Conservation (phyloP, 2,329 filamentous ascomycete genomes). For the Beauveria australis region DNA sequence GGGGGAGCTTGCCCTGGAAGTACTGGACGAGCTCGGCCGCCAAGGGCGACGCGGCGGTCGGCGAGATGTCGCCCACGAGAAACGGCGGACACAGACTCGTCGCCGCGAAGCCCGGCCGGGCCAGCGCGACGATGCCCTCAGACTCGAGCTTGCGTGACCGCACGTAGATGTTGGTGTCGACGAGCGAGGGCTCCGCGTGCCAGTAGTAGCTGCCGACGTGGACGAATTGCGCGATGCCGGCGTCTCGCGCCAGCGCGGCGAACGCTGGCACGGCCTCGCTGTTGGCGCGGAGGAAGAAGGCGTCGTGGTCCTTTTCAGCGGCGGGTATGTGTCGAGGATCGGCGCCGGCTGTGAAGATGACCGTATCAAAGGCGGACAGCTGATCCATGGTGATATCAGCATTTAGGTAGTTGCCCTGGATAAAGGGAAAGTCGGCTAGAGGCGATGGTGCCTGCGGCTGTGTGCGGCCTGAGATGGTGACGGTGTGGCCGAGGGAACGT, state of each 20-base stretch:
- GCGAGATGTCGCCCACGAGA: neutral
- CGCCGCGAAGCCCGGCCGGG: neutral
- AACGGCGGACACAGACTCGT: neutral
- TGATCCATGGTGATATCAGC: neutral
- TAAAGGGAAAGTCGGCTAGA: neutral
- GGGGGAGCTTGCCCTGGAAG: neutral
- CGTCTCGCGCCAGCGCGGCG: neutral
- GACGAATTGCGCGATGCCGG: neutral
- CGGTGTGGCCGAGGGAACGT: neutral
- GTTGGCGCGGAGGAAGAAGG: neutral
- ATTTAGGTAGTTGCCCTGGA: neutral
- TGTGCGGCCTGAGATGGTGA: neutral
- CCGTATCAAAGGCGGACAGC: neutral
- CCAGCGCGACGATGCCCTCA: neutral
- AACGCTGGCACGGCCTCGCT: neutral
- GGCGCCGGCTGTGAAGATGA: neutral
- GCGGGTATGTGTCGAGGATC: neutral
- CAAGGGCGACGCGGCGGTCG: neutral
- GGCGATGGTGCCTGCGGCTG: neutral
- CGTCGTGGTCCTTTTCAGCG: neutral
- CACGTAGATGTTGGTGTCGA: neutral
- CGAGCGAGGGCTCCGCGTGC: neutral
- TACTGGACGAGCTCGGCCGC: neutral
- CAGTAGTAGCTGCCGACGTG: neutral
- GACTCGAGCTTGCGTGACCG: neutral